Conservation (phyloP, 805 yeast species). For the Kazachstania viticola region DNA sequence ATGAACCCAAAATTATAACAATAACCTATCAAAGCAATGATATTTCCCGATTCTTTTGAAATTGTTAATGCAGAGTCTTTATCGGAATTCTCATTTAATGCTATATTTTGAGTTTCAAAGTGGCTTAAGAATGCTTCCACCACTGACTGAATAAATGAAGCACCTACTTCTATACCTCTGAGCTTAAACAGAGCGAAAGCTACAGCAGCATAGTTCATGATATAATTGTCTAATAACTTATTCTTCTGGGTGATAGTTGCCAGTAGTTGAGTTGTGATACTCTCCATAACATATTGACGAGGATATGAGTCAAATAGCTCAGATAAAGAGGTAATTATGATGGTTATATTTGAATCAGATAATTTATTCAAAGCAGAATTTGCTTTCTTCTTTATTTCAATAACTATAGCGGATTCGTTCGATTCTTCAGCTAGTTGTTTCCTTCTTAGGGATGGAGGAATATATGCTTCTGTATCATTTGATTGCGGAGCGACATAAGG, state of each 20-base stretch:
- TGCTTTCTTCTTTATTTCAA: conserved; percentile 45
- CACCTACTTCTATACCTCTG: conserved; percentile 87
- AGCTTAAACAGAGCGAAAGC: conserved; percentile 62
- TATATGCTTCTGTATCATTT: too few relatives aligned
- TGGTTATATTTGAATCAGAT: conserved; percentile 73
- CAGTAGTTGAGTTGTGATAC: conserved; percentile 48
- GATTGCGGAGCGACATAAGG: too few relatives aligned
- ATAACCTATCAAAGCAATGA: conserved; percentile 64
- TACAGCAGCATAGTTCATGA: conserved; percentile 68
- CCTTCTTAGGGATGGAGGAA: conserved; percentile 69
- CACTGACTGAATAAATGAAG: conserved; percentile 63
- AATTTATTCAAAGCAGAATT: conserved; percentile 80
- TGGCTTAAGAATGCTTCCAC: conserved; percentile 55
- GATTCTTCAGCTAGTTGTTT: conserved; percentile 28
- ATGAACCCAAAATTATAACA: conserved; percentile 69
- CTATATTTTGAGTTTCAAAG: conserved; percentile 18
- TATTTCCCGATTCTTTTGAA: conserved; percentile 47
- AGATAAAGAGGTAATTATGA: conserved; percentile 60
- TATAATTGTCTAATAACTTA: conserved; percentile 63
- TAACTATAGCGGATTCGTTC: conserved; percentile 35
- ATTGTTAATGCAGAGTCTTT: conserved; percentile 7
- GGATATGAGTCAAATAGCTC: conserved; percentile 54
- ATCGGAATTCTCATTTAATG: conserved; percentile 1
- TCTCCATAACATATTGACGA: conserved; percentile 67
- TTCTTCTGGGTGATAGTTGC: conserved; percentile 56